Conservation (phyloP, 2,329 filamentous ascomycete genomes). For the Talaromyces sp. region DNA sequence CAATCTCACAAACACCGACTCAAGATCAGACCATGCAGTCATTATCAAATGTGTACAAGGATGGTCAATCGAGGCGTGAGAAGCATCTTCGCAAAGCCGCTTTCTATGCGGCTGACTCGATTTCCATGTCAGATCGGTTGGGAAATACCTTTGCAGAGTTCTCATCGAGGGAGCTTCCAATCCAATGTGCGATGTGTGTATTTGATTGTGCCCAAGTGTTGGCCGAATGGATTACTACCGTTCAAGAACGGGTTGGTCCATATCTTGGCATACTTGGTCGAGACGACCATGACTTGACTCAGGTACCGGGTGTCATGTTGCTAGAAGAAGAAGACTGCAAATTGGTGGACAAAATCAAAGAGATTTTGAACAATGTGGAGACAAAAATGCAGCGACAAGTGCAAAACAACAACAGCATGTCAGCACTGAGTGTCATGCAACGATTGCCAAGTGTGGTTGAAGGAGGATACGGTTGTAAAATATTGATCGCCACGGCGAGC, state of each 20-base stretch:
- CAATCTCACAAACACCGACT: conserved; percentile 39
- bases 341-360: conserved; percentile 77
- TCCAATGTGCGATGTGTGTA: conserved; percentile 88
- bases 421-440: conserved; percentile 54
- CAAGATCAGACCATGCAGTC: conserved; percentile 37
- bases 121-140: conserved; percentile 83
- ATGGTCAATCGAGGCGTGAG: conserved; percentile 68
- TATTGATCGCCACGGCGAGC: conserved; percentile 80
- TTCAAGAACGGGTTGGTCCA: conserved; percentile 90
- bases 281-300: conserved; percentile 74
- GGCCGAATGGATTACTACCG: conserved; percentile 88
- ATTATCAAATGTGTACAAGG: conserved; percentile 36
- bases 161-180: conserved; percentile 78
- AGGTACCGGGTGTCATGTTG: conserved; percentile 85
- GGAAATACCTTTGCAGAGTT: conserved; percentile 84
- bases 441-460: conserved; percentile 62
- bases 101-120: conserved; percentile 88
- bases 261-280: conserved; percentile 86
- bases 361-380: conserved; percentile 76
- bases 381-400: conserved; percentile 71
- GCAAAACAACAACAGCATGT: conserved; percentile 56
- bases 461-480: conserved; percentile 80
- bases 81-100: conserved; percentile 91
- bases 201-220: conserved; percentile 94
- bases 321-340: conserved; percentile 90